These are phyloP conservation scores for Tricholoma matsutake DNA, from an alignment of 768 basidiomycete species.

Conservation along the genomic window DNA sequence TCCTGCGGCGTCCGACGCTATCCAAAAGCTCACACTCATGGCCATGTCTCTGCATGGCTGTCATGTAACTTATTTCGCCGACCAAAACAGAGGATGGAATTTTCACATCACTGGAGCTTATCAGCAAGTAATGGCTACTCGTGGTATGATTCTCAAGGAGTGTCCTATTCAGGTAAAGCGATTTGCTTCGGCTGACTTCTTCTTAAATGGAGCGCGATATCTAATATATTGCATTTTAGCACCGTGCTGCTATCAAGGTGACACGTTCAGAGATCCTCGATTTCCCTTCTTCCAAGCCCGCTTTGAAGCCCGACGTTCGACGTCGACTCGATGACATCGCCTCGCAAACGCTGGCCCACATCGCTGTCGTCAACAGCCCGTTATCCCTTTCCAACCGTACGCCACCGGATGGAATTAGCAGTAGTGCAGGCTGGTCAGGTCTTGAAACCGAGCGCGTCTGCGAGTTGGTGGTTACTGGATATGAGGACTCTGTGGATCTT, in stretches of 20 bases:
- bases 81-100: conserved; percentile 77
- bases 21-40: conserved; percentile 75
- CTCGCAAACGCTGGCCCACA: conserved; percentile 86
- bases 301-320: conserved; percentile 79
- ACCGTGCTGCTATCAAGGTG: conserved; percentile 84
- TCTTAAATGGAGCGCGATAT: conserved; percentile 11
- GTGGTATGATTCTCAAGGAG: conserved; percentile 87
- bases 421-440: conserved; percentile 79
- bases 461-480: conserved; percentile 87
- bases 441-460: conserved; percentile 94
- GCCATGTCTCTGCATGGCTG: conserved; percentile 81
- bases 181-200: conserved; percentile 11
- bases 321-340: conserved; percentile 92
- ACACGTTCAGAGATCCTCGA: conserved; percentile 93
- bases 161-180: conserved; percentile 74
- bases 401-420: conserved; percentile 74
- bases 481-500: conserved; percentile 85
- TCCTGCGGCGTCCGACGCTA: conserved; percentile 51
- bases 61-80: conserved; percentile 76
- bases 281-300: conserved; percentile 71
- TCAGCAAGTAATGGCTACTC: conserved; percentile 88
- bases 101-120: conserved; percentile 90
- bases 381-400: conserved; percentile 71
- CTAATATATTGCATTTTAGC: conserved; percentile 40
- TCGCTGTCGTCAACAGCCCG: conserved; percentile 89